These are phyloP conservation scores for Globisporangium spinosum DNA, from an alignment of 352 stramenopile species.

Conservation along the genomic window DNA sequence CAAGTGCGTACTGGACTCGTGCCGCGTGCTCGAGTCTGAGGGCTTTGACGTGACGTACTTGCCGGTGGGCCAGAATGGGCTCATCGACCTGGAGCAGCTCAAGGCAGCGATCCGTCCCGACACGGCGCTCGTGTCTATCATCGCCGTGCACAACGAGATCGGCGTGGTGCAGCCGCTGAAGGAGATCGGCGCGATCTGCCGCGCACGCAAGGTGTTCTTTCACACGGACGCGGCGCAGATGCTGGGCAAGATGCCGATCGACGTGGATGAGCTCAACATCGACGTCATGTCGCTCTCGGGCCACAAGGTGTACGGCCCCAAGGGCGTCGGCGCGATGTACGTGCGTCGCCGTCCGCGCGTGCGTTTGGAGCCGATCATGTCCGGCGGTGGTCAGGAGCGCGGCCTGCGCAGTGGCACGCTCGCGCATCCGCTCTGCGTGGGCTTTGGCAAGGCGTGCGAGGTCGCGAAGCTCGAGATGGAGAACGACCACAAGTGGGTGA, in stretches of 20 bases:
- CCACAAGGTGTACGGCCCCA: conserved; percentile 99
- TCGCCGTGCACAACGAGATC: conserved; percentile 99
- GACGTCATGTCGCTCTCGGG: conserved; percentile 98
- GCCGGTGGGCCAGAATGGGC: conserved; percentile 88
- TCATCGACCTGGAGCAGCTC: conserved; percentile 95
- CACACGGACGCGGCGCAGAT: conserved; percentile 99
- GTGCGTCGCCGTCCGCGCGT: conserved; percentile 95
- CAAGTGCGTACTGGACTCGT: conserved; percentile 98
- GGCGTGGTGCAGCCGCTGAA: conserved; percentile 97
- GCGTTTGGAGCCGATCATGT: conserved; percentile 97
- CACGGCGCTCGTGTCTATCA: conserved; percentile 97
- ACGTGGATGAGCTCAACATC: conserved; percentile 98
- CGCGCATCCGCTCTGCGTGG: conserved; percentile 71
- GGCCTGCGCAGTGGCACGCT: conserved; percentile 92
- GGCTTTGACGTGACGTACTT: conserved; percentile 99
- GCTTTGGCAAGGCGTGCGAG: conserved; percentile 91
- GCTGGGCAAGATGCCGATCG: conserved; percentile 95
- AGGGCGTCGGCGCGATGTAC: conserved; percentile 98
- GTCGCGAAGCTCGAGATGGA: conserved; percentile 94
- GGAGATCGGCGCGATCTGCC: conserved; percentile 94
- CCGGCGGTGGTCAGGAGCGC: conserved; percentile 96
- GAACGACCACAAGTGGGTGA: conserved; percentile 94
- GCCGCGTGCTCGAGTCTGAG: conserved; percentile 94
- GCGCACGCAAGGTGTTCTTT: conserved; percentile 95
- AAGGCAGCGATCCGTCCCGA: conserved; percentile 92